phyloP scores from a whole-genome alignment of 2,329 filamentous ascomycete species.

The Aspergillus chevalieri region DNA sequence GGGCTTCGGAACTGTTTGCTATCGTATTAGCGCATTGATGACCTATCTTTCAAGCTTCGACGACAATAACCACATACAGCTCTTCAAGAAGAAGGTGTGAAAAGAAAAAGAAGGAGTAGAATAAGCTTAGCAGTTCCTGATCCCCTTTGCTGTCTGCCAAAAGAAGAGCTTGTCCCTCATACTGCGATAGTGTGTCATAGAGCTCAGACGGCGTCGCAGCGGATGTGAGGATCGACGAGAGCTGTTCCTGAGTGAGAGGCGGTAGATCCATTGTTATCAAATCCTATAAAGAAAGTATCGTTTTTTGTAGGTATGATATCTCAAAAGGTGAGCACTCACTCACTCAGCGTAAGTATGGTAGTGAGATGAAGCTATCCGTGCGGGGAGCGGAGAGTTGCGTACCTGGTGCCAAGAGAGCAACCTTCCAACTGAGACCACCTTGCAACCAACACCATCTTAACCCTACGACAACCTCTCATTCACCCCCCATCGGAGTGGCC shows the following conservation, averaged over 20 bases:
- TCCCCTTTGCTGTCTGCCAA: slow-evolving; percentile 19
- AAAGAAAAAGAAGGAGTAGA: slow-evolving; percentile 36
- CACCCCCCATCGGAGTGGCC: neutral
- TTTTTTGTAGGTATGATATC: neutral
- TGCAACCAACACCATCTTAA: slow-evolving; percentile 24
- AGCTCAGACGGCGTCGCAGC: slow-evolving; percentile 28
- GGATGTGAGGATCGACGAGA: slow-evolving; percentile 23
- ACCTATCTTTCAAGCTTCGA: neutral
- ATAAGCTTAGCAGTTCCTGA: slow-evolving; percentile 27
- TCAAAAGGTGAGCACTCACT: neutral
- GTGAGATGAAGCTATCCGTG: slow-evolving; percentile 13
- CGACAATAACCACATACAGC: slow-evolving; percentile 22
- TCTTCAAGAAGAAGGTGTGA: slow-evolving; percentile 35
- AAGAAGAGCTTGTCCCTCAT: slow-evolving; percentile 31
- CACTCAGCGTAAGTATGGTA: neutral
- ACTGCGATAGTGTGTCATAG: slow-evolving; percentile 28
- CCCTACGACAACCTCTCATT: slow-evolving; percentile 16
- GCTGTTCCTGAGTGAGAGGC: slow-evolving; percentile 24
- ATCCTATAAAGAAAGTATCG: neutral
- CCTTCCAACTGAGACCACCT: slow-evolving; percentile 37
- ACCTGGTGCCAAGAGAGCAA: slow-evolving; percentile 27
- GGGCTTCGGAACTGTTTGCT: slow-evolving; percentile 33
- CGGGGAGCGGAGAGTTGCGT: slow-evolving; percentile 21
- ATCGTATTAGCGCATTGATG: neutral
- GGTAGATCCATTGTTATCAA: slow-evolving; percentile 22